Percentiles rank a stretch among this genome's conserved stretches.
Evolutionary conservation across 371 early-diverging fungal species (phyloP).

Genomic region (Mucor irregularis): DNA sequence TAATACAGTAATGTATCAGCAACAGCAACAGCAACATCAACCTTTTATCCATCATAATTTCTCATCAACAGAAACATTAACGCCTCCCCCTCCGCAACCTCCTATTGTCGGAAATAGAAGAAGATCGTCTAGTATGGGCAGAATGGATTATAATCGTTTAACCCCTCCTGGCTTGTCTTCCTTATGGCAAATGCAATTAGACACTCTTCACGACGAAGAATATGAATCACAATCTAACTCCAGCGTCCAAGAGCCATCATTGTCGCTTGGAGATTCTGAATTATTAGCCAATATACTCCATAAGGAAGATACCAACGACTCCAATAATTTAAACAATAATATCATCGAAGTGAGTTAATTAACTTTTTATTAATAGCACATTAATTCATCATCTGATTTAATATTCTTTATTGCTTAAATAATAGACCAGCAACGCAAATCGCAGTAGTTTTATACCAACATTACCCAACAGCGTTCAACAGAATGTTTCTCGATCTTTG

Average conservation of each 20-base stretch:
- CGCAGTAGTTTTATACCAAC: slow-evolving; percentile 7
- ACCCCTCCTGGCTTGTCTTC: slow-evolving; percentile 32
- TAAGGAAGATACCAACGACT: not conserved
- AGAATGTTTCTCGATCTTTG: slow-evolving; percentile 76
- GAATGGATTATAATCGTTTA: slow-evolving; percentile 34
- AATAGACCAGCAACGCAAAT: slow-evolving; percentile 14
- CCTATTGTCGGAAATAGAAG: slow-evolving; percentile 34
- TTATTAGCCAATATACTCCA: slow-evolving; percentile 42
- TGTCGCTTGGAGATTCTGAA: slow-evolving; percentile 51
- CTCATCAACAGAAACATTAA: not conserved
- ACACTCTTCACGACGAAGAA: slow-evolving; percentile 29
- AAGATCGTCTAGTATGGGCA: slow-evolving; percentile 59
- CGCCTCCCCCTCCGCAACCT: not conserved
- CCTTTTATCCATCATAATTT: not conserved
- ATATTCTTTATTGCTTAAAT: too few relatives aligned
- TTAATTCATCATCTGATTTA: not conserved
- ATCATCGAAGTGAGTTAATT: too few relatives aligned
- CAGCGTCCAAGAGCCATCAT: slow-evolving; percentile 10
- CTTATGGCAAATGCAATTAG: slow-evolving; percentile 48
- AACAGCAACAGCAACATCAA: not conserved
- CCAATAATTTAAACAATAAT: too few relatives aligned
- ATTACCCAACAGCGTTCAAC: slow-evolving; percentile 23
- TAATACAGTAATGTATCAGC: slow-evolving; percentile 55
- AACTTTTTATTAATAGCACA: not conserved
- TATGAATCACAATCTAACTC: slow-evolving; percentile 1